Evolutionary conservation across 352 stramenopile species (phyloP).

Genomic region (Globisporangium viniferum): DNA sequence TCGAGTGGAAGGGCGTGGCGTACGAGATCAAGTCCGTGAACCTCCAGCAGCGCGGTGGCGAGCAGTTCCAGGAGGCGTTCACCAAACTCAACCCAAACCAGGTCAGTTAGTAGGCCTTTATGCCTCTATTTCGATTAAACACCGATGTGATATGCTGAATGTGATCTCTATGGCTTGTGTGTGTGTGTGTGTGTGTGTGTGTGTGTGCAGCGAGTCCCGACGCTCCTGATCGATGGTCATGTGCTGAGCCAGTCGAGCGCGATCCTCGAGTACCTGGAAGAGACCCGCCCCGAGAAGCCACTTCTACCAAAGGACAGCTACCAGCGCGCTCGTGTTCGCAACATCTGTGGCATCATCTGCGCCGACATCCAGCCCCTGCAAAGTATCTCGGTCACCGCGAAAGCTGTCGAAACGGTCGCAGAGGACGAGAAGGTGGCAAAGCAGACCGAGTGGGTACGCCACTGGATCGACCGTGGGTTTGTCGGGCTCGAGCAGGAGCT

Average conservation of each 20-base stretch:
- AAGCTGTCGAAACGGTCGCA: slow-evolving; percentile 37
- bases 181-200: too few relatives aligned
- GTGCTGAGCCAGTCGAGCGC: slow-evolving; percentile 81
- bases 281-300: slow-evolving; percentile 60
- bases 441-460: slow-evolving; percentile 54
- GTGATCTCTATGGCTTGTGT: too few relatives aligned
- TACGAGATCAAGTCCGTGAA: slow-evolving; percentile 82
- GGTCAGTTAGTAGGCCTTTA: slow-evolving; percentile 17
- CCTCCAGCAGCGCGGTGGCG: slow-evolving; percentile 50
- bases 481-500: slow-evolving; percentile 71
- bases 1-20: slow-evolving; percentile 82
- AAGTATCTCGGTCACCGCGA: slow-evolving; percentile 75
- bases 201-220: slow-evolving; percentile 53
- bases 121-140: too few relatives aligned
- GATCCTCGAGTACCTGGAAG: slow-evolving; percentile 94
- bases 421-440: slow-evolving; percentile 46
- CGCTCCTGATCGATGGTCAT: slow-evolving; percentile 74
- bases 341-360: slow-evolving; percentile 89
- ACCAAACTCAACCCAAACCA: slow-evolving; percentile 67
- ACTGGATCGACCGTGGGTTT: slow-evolving; percentile 85
- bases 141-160: not conserved
- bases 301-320: slow-evolving; percentile 75
- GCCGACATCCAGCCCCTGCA: slow-evolving; percentile 91
- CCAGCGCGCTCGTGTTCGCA: slow-evolving; percentile 71
- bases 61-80: slow-evolving; percentile 54